Base-by-base conservation (phyloP, 2,329 filamentous ascomycete species). In the Sporothrix schenckii region DNA sequence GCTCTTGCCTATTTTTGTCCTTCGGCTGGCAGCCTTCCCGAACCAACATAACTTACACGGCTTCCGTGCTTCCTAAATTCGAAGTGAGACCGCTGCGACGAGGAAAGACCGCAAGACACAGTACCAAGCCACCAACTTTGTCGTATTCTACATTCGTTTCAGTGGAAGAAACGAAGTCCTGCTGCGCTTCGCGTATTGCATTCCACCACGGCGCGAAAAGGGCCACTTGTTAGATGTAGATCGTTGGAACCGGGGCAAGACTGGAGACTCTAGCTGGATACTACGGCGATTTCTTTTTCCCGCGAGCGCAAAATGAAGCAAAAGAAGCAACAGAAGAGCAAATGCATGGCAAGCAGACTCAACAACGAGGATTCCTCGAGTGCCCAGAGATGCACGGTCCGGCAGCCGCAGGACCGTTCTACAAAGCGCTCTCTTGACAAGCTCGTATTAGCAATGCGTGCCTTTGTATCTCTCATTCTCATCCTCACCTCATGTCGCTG, bases 11-110 rank as follows among this genome's bases (percentile, higher is more conserved):
- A 27, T 63, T 47, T 63, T 47, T 44, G 58, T 27, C 16, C 21
- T 27, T 47, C 39, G 58, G 58, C 58, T 63, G 58, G 56, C 39
- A 63, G 58, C 58, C 39, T 63, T 63, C 58, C 58, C 58, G 39
- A 27, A 44, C 39, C 58, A 63, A 47, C 58, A 11, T 19, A 63
- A 47, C 58, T 4, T 19, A 24, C 34, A 14, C 3, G 9, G 39
- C 13, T 24, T 44, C 34, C n/a, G 30, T 50, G 60, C 41, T 65
- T 65, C 60, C 21, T 63, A 30, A 30, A 30, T 30, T 30, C 27
- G 27, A 3, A 30, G 27, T 30, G 4, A 19, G 21, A 58, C 54
- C 54, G n/a, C 54, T 11, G 41, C 41, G 41, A 44, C 41, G 27
- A 30, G 27, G 13, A 44, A 58, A 58, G n/a, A n/a, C 54, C 54